Evolutionary conservation across 2,329 filamentous ascomycete genomes (phyloP), one percentile per base, ranked within the genome.

Genomic region (Alternaria infectoria): DNA sequence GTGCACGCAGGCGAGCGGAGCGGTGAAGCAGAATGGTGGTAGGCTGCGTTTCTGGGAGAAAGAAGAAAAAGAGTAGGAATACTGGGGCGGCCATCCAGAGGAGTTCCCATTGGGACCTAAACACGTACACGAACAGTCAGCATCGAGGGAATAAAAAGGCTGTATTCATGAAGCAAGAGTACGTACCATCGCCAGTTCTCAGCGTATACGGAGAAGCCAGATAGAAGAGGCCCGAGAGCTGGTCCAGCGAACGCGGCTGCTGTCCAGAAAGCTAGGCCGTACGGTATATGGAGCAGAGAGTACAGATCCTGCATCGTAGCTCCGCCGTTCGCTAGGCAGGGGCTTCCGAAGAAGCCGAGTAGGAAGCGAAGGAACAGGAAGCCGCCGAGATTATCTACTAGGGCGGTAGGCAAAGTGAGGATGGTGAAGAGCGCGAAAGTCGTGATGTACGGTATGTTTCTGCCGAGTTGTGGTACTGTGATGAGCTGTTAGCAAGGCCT

Each of bases 1-100:
- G 79, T 74, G 88, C 87, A 55, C 93, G 87, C 57, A 96, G 83
- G 76, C 91, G 91, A 72, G 86, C 84, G 3, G 93, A 93, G 15
- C 93, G 87, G 25, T 83, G 83, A 55, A 88, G 86, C 11, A 97
- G 87, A 64, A 97, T 89, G 0, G 89, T 92, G 0, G 93, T 91
- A 0, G 92, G 90, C 74, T 95, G 96, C 0, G 93, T 97, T 80
- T 97, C 93, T 2, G 93, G 92, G 1, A 97, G 89, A 36, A 92
- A 94, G 81, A 96, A 93, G 57, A 90, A 91, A 78, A 96, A 93
- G 60, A 93, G 78, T 15, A 92, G 68, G 87, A 91, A 96, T 69
- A 91, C 87, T 46, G 90, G 79, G 5, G 86, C 89, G 36, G 91
- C 84, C 28, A 96, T 77, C 78, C 96, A 96, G 23, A 96, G 83